A percentile compares a stretch with the other conserved stretches of the same genome.
phyloP scores from a whole-genome alignment of 805 yeast genomes.

The Phaffomyces thermotolerans region DNA sequence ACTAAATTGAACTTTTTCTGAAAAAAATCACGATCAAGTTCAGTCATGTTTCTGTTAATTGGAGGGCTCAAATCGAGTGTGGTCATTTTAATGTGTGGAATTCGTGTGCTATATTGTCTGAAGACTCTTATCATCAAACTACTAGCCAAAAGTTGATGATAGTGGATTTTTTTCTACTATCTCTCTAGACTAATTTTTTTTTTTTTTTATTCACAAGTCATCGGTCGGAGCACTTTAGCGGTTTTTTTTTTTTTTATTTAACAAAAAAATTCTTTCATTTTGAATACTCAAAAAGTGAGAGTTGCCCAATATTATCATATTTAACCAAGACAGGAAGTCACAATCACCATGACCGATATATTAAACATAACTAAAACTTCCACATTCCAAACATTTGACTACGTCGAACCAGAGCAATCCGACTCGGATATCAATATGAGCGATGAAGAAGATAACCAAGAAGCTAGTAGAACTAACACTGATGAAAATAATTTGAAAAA shows the following conservation, averaged over 20 bases:
- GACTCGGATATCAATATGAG: conserved; percentile 30
- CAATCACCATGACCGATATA: conserved; percentile 9
- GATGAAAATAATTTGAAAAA: conserved; percentile 25
- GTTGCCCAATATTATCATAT: too few relatives aligned
- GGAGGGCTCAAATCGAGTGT: conserved; percentile 46
- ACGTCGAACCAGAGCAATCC: conserved; percentile 22
- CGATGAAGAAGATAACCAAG: conserved; percentile 14
- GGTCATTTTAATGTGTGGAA: neutral
- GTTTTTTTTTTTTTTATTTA: too few relatives aligned
- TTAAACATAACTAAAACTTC: conserved; percentile 15
- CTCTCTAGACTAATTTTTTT: too few relatives aligned
- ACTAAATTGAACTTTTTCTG: conserved; percentile 48
- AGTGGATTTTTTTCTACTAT: too few relatives aligned
- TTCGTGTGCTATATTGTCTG: neutral
- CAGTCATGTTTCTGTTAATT: conserved; percentile 52
- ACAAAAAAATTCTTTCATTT: too few relatives aligned
- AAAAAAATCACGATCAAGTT: conserved; percentile 63
- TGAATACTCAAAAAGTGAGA: too few relatives aligned
- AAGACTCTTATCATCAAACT: conserved; percentile 4
- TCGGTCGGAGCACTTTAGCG: too few relatives aligned
- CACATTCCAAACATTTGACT: conserved; percentile 14
- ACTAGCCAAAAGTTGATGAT: neutral
- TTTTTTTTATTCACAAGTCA: too few relatives aligned
- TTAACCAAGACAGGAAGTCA: too few relatives aligned
- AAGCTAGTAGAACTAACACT: conserved; percentile 20